Conservation (phyloP, 1,139 yeast species). For the Blastobotrys arbuscula region DNA sequence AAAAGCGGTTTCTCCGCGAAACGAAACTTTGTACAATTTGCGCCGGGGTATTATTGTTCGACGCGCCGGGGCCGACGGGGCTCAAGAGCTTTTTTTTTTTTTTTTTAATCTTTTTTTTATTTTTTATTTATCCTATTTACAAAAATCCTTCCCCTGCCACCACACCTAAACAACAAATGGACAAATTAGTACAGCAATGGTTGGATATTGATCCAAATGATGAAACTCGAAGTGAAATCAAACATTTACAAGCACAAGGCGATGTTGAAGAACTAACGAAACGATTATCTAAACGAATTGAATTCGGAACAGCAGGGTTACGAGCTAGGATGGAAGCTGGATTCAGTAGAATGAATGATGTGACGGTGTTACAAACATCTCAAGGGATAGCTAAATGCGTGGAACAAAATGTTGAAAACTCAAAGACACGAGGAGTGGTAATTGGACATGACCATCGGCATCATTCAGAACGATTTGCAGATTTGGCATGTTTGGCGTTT, state of each 20-base stretch:
- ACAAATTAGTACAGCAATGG: constrained; percentile 46
- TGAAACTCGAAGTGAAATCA: constrained; percentile 52
- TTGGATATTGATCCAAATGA: constrained; percentile 46
- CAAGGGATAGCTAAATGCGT: constrained; percentile 79
- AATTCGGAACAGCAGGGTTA: constrained; percentile 93
- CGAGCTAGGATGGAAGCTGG: constrained; percentile 89
- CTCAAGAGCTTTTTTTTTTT: too few species aligned
- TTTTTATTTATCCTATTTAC: background rate
- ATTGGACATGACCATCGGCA: constrained; percentile 90
- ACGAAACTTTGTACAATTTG: too few species aligned
- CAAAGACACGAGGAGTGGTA: constrained; percentile 48
- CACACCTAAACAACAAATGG: constrained; percentile 26
- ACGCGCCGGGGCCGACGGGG: constrained; percentile 3
- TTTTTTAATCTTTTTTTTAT: too few species aligned
- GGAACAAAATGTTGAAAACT: constrained; percentile 30
- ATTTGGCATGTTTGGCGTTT: constrained; percentile 71
- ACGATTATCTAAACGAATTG: constrained; percentile 47
- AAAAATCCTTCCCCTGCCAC: background rate
- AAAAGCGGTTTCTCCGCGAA: too few species aligned
- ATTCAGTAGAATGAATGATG: constrained; percentile 80
- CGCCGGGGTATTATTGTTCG: background rate
- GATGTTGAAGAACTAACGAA: constrained; percentile 45
- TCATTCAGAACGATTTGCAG: constrained; percentile 75
- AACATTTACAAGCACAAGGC: constrained; percentile 38
- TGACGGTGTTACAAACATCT: constrained; percentile 85